Evolutionary conservation across 78 protist genomes (phyloP), one percentile per base, ranked within the genome.

Genomic region (Bigelowiella natans): DNA sequence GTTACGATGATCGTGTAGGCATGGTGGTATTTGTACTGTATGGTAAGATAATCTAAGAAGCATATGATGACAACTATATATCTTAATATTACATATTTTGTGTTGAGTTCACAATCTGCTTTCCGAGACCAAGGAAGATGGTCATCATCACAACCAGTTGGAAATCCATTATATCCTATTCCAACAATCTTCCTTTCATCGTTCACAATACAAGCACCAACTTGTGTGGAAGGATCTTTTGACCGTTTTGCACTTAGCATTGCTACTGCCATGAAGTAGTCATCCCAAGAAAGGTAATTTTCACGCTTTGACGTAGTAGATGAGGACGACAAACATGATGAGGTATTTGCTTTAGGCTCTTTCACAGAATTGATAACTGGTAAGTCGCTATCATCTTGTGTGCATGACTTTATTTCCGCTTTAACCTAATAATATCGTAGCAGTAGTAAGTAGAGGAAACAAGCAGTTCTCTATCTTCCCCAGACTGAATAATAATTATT

Each of bases 101-200:
- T 95, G 90, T 95, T 92, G 36, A 93, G 93, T n/a, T 0, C 36
- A 28, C 39, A 2, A 38, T 31, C 85, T 0, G 0, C 29, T 1
- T 31, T 85, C 0, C 89, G 39, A 83, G 37, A 31, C 94, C 94
- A 92, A 0, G 94, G 92, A 31, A 93, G 92, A 1, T 18, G 64
- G 88, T 95, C 95, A 39, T 95, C 96, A 89, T 31, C 2, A 92
- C 94, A 92, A 1, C 96, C 96, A n/a, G 34, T 51, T 1, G 96
- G 96, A 91, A 95, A 91, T 1, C 96, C 96, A 82, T 95, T 95
- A 92, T 95, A 95, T 36, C 96, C 96, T 30, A 95, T 93, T 29
- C 96, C 96, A 0, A 95, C 93, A 31, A 95, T 93, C 64, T 88
- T 83, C 11, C 93, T 91, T 85, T 90, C 93, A 1, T 3, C 18